Percentiles rank a stretch among this genome's conserved stretches.
phyloP scores from a whole-genome alignment of 2,329 filamentous ascomycete species.

The Cucurbitaria berberidis region DNA sequence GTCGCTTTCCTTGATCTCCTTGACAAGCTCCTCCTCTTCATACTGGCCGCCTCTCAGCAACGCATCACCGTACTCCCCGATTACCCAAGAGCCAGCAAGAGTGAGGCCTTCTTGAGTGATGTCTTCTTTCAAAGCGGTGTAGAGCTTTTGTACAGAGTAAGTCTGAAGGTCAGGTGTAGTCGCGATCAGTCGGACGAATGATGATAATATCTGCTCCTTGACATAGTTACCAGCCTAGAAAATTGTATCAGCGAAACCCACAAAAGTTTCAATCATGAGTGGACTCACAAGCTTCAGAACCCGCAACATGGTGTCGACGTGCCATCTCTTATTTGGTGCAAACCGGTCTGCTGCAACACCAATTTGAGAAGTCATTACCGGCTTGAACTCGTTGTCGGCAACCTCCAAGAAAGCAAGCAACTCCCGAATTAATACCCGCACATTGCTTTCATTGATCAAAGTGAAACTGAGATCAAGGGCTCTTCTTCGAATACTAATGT shows the following conservation, averaged over 20 bases:
- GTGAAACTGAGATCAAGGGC: constrained; percentile 98
- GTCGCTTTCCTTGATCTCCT: constrained; percentile 83
- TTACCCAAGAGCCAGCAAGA: constrained; percentile 93
- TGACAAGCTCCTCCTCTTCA: constrained; percentile 89
- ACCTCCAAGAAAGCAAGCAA: constrained; percentile 94
- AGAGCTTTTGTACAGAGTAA: constrained; percentile 95
- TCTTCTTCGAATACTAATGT: constrained; percentile 94
- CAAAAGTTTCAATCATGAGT: neutral
- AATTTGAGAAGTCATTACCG: constrained; percentile 97
- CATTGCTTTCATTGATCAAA: constrained; percentile 94
- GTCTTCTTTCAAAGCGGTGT: constrained; percentile 87
- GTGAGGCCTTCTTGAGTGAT: constrained; percentile 97
- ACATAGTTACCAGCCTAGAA: constrained; percentile 84
- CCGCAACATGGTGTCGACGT: constrained; percentile 95
- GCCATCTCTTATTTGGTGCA: constrained; percentile 97
- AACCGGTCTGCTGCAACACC: constrained; percentile 95
- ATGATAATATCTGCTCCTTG: constrained; percentile 96
- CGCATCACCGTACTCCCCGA: constrained; percentile 93
- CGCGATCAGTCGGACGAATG: constrained; percentile 92
- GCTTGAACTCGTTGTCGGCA: constrained; percentile 98
- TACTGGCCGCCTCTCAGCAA: constrained; percentile 89
- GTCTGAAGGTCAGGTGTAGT: constrained; percentile 94
- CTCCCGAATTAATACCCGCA: constrained; percentile 90
- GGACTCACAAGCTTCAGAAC: constrained; percentile 74
- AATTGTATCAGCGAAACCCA: constrained; percentile 13